These are phyloP conservation scores for Aspergillus amoenus DNA, from an alignment of 2,329 filamentous ascomycete species.

Conservation along the genomic window DNA sequence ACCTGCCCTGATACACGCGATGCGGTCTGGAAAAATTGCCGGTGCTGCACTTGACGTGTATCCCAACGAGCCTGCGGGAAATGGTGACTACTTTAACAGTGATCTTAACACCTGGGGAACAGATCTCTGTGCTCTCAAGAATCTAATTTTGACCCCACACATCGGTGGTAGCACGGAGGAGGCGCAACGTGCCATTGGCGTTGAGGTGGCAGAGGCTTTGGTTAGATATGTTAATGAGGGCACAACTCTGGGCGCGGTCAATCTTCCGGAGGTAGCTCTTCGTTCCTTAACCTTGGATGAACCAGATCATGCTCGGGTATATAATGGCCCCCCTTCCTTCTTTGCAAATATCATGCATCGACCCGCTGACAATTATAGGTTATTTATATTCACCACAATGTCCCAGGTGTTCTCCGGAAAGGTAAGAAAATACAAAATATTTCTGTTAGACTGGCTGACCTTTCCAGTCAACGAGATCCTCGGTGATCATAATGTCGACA, in stretches of 20 bases:
- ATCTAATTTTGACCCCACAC: conserved; percentile 93
- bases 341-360: not conserved
- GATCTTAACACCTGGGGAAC: conserved; percentile 80
- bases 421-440: conserved; percentile 45
- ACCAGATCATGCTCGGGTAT: conserved; percentile 78
- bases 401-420: conserved; percentile 89
- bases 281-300: conserved; percentile 89
- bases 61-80: conserved; percentile 87
- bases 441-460: conserved; percentile 15
- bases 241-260: conserved; percentile 85
- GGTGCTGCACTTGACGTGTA: conserved; percentile 97
- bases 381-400: conserved; percentile 95
- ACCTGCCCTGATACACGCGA: conserved; percentile 82
- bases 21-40: conserved; percentile 80
- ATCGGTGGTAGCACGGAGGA: conserved; percentile 98
- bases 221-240: conserved; percentile 96
- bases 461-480: conserved; percentile 83
- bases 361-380: conserved; percentile 51
- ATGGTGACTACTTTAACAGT: conserved; percentile 91
- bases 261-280: conserved; percentile 91
- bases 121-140: conserved; percentile 80
- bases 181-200: conserved; percentile 91
- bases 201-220: conserved; percentile 85
- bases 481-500: conserved; percentile 95
- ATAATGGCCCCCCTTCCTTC: conserved; percentile 19